phyloP scores from a whole-genome alignment of 768 basidiomycete genomes.

The Auricularia sp. region DNA sequence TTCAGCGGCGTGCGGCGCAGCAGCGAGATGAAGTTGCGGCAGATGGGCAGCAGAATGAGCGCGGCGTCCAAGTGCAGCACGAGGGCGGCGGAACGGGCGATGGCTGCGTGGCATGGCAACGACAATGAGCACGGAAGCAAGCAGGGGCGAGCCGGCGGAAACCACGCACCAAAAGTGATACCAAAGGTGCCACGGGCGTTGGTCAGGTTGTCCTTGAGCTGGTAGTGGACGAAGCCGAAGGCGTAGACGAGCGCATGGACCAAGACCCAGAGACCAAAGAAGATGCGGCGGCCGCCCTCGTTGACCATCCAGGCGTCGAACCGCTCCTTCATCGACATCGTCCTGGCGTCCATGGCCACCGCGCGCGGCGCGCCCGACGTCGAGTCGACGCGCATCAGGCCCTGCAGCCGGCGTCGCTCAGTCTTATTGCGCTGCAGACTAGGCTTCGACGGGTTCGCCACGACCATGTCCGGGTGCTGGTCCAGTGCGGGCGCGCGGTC shows the following conservation, averaged over 20 bases:
- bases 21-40: constrained; percentile 87
- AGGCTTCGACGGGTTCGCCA: constrained; percentile 29
- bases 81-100: constrained; percentile 81
- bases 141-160: background rate
- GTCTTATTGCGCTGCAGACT: constrained; percentile 78
- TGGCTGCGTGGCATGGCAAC: constrained; percentile 37
- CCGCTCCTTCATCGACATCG: constrained; percentile 33
- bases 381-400: constrained; percentile 58
- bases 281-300: constrained; percentile 70
- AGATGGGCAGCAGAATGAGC: constrained; percentile 90
- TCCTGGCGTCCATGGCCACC: constrained; percentile 22
- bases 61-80: constrained; percentile 85
- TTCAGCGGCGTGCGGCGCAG: constrained; percentile 80
- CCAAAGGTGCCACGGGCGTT: constrained; percentile 65
- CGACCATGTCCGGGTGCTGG: constrained; percentile 34
- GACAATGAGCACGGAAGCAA: background rate
- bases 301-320: constrained; percentile 87
- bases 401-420: constrained; percentile 74
- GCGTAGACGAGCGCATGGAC: constrained; percentile 69
- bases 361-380: constrained; percentile 17
- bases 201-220: constrained; percentile 64
- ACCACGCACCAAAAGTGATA: constrained; percentile 57
- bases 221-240: constrained; percentile 71
- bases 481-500: constrained; percentile 37
- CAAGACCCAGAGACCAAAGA: constrained; percentile 73